These are phyloP conservation scores for Gossypium thurberi DNA, from an alignment of 345 rosid species.

Conservation along the genomic window DNA sequence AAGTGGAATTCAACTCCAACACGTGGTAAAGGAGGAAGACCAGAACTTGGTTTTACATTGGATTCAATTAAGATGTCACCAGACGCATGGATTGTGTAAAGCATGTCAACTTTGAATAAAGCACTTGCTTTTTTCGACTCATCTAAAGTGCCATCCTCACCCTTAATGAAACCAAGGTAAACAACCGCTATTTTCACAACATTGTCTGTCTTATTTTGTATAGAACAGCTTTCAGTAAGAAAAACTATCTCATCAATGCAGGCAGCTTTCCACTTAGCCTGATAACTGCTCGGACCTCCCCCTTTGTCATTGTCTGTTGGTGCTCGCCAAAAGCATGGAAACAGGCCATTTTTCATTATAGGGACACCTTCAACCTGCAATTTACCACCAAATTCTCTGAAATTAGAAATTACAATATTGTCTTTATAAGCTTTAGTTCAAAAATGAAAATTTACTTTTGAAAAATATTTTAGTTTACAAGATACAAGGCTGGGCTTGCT, in stretches of 20 bases:
- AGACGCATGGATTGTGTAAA: conserved; percentile 54
- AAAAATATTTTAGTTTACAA: background rate
- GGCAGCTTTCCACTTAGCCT: conserved; percentile 83
- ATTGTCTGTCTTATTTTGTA: conserved; percentile 33
- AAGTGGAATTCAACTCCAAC: conserved; percentile 76
- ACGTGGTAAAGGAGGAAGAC: conserved; percentile 90
- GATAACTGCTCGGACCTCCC: conserved; percentile 65
- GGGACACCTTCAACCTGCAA: conserved; percentile 66
- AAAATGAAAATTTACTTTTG: no score
- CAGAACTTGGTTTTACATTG: conserved; percentile 49
- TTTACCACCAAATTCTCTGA: conserved; percentile 2
- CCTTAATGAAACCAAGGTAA: conserved; percentile 36
- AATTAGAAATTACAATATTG: conserved; percentile 8
- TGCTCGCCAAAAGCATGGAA: conserved; percentile 97
- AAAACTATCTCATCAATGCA: conserved; percentile 42
- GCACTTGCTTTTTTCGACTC: conserved; percentile 29
- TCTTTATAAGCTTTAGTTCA: background rate
- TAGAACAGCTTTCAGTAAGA: conserved; percentile 55
- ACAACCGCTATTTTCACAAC: conserved; percentile 44
- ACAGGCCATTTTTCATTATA: conserved; percentile 61
- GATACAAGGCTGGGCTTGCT: background rate
- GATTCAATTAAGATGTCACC: conserved; percentile 73
- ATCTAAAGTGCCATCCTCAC: conserved; percentile 17
- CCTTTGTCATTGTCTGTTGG: conserved; percentile 96
- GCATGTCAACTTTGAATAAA: conserved; percentile 50